Evolutionary conservation across 257 asterid species (phyloP), one percentile per base, ranked within the genome.

Genomic region (Echium plantagineum): DNA sequence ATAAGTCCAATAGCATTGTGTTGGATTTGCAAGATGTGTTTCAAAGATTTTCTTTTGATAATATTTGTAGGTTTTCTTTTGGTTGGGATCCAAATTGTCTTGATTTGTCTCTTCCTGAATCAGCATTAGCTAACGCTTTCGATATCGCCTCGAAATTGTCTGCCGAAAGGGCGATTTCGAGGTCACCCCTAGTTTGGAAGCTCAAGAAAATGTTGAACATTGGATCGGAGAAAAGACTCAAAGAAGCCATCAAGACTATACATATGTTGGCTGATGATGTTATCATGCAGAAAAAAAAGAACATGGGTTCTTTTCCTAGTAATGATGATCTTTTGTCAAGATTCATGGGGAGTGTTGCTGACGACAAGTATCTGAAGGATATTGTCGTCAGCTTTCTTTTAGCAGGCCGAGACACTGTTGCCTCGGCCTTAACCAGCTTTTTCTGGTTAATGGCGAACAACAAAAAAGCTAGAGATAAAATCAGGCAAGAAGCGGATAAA

Each of bases 1-100:
- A 20, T 7, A 17, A 35, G 12, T 58, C 59, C 8, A 63, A 22
- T 0, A 2, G 2, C 15, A 15, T 2, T 0, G 18, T 58, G 16
- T 42, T 83, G 57, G 98, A 90, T 47, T 72, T 90, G 21, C 98
- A 90, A 66, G 98, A 90, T 21, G 76, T 87, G 67, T 74, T 90
- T 0, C 71, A 87, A 1, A 59, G 98, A 20, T 80, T 90, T 15
- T 83, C 96, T 0, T 83, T 90, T 55, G 96, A 90, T 15, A 80
- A 76, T 7, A 83, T 87, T 3, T 90, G 96, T 28, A 74, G 66
- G 55, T 80, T 90, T 6, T 80, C 94, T 0, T 87, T 90, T 55
- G 95, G 95, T 1, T 38, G 79, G 18, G 98, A 90, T 38, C 98
- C 95, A 0, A 83, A 76, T 21, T 90, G 86, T 22, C 77, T 90